Evolutionary conservation across 2,329 filamentous ascomycete genomes (phyloP).

Genomic region (Pleomassaria siparia): DNA sequence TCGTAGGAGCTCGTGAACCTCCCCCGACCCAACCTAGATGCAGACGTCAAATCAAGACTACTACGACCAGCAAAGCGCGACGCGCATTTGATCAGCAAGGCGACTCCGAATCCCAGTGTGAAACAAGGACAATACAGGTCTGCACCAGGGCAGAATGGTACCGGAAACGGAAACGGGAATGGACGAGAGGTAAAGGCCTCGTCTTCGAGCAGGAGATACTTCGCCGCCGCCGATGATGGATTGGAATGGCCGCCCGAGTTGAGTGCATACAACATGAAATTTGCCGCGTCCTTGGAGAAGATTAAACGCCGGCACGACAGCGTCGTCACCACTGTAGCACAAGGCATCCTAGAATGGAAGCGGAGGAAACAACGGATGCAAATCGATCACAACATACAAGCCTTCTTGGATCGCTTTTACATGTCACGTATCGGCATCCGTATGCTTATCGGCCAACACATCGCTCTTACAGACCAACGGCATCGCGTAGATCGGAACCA

Average conservation of each 20-base stretch:
- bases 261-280: slow-evolving; percentile 89
- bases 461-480: slow-evolving; percentile 91
- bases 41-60: slow-evolving; percentile 77
- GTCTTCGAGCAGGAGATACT: slow-evolving; percentile 70
- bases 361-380: slow-evolving; percentile 95
- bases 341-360: slow-evolving; percentile 98
- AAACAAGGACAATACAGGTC: slow-evolving; percentile 76
- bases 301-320: slow-evolving; percentile 97
- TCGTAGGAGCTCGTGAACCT: slow-evolving; percentile 86
- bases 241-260: slow-evolving; percentile 92
- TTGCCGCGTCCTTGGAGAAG: slow-evolving; percentile 82
- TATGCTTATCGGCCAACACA: slow-evolving; percentile 98
- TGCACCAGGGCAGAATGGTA: slow-evolving; percentile 51
- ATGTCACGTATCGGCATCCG: slow-evolving; percentile 99
- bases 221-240: slow-evolving; percentile 85
- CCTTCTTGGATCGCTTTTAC: slow-evolving; percentile 98
- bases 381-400: slow-evolving; percentile 95
- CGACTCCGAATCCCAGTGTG: slow-evolving; percentile 88
- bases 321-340: slow-evolving; percentile 95
- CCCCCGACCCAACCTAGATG: slow-evolving; percentile 72
- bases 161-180: slow-evolving; percentile 51
- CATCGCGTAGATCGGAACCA: slow-evolving; percentile 89
- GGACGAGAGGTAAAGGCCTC: slow-evolving; percentile 51
- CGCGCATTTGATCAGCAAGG: slow-evolving; percentile 72
- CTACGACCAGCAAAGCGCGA: slow-evolving; percentile 64